Conservation (phyloP, 75 land plant genomes). For the Adiantum capillusveneris region DNA sequence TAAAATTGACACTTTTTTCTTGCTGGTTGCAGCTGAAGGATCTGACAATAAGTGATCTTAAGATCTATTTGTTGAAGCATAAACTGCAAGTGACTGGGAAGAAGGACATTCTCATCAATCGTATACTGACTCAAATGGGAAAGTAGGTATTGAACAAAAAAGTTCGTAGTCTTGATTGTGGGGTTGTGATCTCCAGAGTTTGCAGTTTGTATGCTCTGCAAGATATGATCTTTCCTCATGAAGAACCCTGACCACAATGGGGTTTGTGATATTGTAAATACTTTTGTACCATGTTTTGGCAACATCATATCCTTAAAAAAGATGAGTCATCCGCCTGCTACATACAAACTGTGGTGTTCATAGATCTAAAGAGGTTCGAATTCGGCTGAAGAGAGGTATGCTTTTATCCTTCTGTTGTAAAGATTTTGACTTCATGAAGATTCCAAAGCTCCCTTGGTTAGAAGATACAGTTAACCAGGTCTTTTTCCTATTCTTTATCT, state of each 20-base stretch:
- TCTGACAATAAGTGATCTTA: conserved; percentile 68
- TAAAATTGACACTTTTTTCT: no score
- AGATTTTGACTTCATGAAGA: no score
- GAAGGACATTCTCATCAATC: conserved; percentile 68
- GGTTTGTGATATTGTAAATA: no score
- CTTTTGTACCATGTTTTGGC: not conserved
- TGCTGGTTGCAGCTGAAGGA: conserved; percentile 68
- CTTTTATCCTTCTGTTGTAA: no score
- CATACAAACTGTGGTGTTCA: no score
- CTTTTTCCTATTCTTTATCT: no score
- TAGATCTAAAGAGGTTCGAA: no score
- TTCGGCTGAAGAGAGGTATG: no score
- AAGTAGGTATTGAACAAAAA: conserved; percentile 24
- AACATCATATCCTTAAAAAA: not conserved
- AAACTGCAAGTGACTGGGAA: conserved; percentile 72
- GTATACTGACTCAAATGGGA: conserved; percentile 77
- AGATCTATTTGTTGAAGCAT: conserved; percentile 62
- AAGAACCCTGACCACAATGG: not conserved
- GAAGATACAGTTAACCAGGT: no score
- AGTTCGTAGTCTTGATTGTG: not conserved
- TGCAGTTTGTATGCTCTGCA: not conserved
- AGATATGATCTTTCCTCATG: not conserved
- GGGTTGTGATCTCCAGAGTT: not conserved
- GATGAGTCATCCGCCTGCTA: no score
- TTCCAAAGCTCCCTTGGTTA: no score